These are phyloP conservation scores for Hymenoscyphus albidus DNA, from an alignment of 2,329 filamentous ascomycete species.

Conservation along the genomic window DNA sequence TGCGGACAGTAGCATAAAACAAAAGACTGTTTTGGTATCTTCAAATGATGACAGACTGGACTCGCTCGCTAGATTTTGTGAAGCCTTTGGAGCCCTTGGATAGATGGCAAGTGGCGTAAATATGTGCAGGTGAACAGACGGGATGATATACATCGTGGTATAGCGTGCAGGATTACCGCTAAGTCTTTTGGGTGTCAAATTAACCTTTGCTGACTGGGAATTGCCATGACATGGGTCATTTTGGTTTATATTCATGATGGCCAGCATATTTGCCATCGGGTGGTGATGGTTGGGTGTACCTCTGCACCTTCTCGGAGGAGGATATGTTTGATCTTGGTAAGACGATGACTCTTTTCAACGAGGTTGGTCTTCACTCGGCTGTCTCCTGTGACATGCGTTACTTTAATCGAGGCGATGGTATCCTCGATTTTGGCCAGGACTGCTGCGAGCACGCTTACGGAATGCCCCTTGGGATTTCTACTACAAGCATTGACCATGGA, in stretches of 20 bases:
- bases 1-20: neutral
- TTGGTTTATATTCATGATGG: constrained; percentile 3
- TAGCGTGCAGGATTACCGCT: neutral
- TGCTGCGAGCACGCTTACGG: constrained; percentile 15
- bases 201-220: neutral
- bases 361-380: constrained; percentile 3
- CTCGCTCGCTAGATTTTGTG: neutral
- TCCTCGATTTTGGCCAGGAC: constrained; percentile 14
- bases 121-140: neutral
- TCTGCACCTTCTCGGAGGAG: constrained; percentile 15
- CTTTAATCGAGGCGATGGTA: constrained; percentile 4
- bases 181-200: neutral
- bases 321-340: constrained; percentile 20
- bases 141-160: neutral
- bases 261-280: constrained; percentile 21
- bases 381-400: constrained; percentile 8
- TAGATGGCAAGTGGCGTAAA: neutral
- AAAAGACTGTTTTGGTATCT: neutral
- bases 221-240: neutral
- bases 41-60: too few relatives aligned
- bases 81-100: neutral
- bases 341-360: constrained; percentile 13
- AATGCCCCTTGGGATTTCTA: constrained; percentile 13
- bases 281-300: constrained; percentile 17
- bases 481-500: constrained; percentile 25